Evolutionary conservation across 1,284 basidiomycete species (phyloP), one percentile per base, ranked within the genome.

Genomic region (Pseudozyma hubeiensis): DNA sequence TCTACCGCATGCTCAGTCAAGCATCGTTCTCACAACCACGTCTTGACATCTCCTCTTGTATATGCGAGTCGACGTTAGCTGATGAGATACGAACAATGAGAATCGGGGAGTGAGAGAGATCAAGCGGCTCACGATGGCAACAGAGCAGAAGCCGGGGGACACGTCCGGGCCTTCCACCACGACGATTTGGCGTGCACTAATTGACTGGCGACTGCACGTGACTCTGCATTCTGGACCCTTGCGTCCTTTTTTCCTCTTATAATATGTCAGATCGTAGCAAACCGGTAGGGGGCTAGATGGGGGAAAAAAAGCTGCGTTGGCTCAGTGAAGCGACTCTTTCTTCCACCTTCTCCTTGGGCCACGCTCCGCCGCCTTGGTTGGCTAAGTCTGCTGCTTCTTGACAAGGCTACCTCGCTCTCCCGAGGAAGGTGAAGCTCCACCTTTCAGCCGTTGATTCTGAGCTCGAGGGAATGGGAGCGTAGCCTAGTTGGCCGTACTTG

Each of bases 181-280:
- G 49, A 24, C 43, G 46, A 51, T 24, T 39, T 41, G 44, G 53
- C 53, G 50, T 50, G 69, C 69, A 66, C 69, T 72, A 72, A 63
- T 62, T 72, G 69, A 72, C 64, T 72, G 55, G 53, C 61, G 33
- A 14, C 41, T 5, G 69, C 69, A 72, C 69, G 69, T 72, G 69
- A 72, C 69, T 29, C 60, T 64, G 69, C 69, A 71, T 40, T n/a
- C 17, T 9, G 37, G 66, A 69, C 66, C 66, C 66, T 69, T 35
- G 30, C 40, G 40, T 7, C 2, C 40, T 7, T 7, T 14, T 41
- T 41, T 16, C 16, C 16, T 37, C 2, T 37, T 2, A 41, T 1
- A 24, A n/a, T n/a, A 19, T n/a, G 17, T 39, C 16, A 37, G 49
- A 29, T 24, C 24, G 24, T 24, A 24, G 24, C 24, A 24, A 24